A percentile compares a stretch with the other conserved stretches of the same genome.
phyloP scores from a whole-genome alignment of 73 alveolate genomes.

The Uronychia binucleata region DNA sequence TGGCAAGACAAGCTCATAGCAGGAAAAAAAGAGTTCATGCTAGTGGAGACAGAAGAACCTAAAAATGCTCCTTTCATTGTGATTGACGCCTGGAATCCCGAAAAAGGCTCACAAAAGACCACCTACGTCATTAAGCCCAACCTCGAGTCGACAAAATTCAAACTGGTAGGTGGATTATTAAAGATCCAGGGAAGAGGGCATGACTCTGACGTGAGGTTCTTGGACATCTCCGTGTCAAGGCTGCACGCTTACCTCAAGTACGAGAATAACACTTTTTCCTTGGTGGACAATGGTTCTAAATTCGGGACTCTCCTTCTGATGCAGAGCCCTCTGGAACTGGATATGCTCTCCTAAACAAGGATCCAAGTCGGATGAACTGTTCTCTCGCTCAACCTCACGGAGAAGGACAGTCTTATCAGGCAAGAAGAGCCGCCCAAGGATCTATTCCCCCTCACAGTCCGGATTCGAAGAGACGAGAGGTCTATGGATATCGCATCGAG shows the following conservation, averaged over 20 bases:
- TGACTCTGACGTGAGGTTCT: constrained; percentile 68
- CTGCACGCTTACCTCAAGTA: constrained; percentile 66
- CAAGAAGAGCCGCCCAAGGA: no score
- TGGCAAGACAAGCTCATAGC: not conserved
- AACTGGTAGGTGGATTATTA: not conserved
- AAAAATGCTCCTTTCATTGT: not conserved
- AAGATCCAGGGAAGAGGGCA: constrained; percentile 73
- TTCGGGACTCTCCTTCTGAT: constrained; percentile 81
- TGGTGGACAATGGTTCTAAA: constrained; percentile 79
- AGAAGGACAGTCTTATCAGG: no score
- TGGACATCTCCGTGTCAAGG: constrained; percentile 80
- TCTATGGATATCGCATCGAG: no score
- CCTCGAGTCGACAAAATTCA: not conserved
- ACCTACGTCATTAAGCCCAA: not conserved
- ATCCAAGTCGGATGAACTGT: no score
- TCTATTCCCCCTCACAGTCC: no score
- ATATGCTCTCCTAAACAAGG: no score
- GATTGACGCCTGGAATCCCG: not conserved
- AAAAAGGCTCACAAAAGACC: not conserved
- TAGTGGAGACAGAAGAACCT: not conserved
- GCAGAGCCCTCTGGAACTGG: not conserved
- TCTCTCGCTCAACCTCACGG: no score
- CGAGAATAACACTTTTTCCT: constrained; percentile 47
- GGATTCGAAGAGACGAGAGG: no score
- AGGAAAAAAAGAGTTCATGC: not conserved